Percentiles rank a stretch among this genome's conserved stretches.
phyloP scores from a whole-genome alignment of 257 asterid genomes.

The Cinchona pubescens region DNA sequence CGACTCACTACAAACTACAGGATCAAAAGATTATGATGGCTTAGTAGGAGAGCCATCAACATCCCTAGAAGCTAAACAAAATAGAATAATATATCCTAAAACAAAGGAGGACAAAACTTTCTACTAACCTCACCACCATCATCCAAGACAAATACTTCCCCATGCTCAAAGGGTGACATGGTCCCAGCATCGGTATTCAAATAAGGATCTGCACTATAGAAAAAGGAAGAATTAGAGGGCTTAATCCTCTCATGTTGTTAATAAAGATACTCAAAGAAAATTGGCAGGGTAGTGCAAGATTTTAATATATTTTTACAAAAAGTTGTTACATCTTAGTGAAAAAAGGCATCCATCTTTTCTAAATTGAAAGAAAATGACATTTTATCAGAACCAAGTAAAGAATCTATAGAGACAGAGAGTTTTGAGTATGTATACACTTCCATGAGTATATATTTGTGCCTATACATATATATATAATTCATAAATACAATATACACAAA shows the following conservation, averaged over 20 bases:
- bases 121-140: slow-evolving; percentile 96
- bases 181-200: slow-evolving; percentile 93
- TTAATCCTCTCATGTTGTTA: neutral
- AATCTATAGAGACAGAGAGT: slow-evolving; percentile 1
- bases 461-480: neutral
- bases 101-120: neutral
- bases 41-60: neutral
- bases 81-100: neutral
- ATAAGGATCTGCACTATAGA: slow-evolving; percentile 71
- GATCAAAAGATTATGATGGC: neutral
- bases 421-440: slow-evolving; percentile 1
- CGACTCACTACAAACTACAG: neutral
- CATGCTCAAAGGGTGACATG: slow-evolving; percentile 97
- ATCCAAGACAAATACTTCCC: slow-evolving; percentile 88
- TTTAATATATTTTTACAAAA: neutral
- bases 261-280: neutral
- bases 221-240: slow-evolving; percentile 4
- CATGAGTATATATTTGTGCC: neutral
- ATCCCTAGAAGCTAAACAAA: neutral
- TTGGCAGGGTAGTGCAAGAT: neutral
- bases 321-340: neutral
- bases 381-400: neutral
- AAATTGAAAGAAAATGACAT: neutral
- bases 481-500: neutral
- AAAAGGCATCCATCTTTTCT: neutral